A percentile compares a stretch with the other conserved stretches of the same genome.
Conservation (phyloP, 495 filamentous ascomycete genomes). For the Penicillium flavigenum region DNA sequence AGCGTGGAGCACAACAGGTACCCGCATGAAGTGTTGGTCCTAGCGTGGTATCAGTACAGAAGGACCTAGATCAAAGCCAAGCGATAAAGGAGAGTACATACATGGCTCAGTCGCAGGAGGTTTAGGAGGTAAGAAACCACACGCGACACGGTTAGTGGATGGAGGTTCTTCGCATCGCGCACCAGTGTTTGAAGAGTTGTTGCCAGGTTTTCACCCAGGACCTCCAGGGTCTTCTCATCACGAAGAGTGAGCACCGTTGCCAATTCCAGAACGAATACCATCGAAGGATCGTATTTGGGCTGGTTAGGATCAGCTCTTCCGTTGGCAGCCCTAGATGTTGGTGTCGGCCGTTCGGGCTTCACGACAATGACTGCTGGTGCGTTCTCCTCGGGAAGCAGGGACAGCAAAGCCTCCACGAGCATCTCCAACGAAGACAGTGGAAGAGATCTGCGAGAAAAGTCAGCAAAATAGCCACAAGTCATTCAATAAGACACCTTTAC, state of each 20-base stretch:
- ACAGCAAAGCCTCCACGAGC: conserved; percentile 70
- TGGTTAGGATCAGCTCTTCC: conserved; percentile 50
- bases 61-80: not conserved
- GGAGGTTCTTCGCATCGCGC: conserved; percentile 72
- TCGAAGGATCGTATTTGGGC: conserved; percentile 78
- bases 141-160: conserved; percentile 77
- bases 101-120: conserved; percentile 82
- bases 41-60: conserved; percentile 40
- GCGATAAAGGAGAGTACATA: conserved; percentile 45
- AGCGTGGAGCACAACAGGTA: conserved; percentile 88
- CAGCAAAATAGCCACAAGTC: not conserved
- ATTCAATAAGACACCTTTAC: conserved; percentile 23
- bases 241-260: conserved; percentile 81
- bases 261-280: conserved; percentile 86
- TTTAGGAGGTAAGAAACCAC: conserved; percentile 83
- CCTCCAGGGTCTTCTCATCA: conserved; percentile 66
- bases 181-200: conserved; percentile 78
- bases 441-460: conserved; percentile 54
- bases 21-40: conserved; percentile 87
- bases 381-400: conserved; percentile 82
- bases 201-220: conserved; percentile 73
- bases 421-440: conserved; percentile 63
- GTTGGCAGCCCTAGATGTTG: conserved; percentile 46
- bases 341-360: conserved; percentile 71
- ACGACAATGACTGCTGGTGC: conserved; percentile 81